A percentile compares a stretch with the other conserved stretches of the same genome.
These are phyloP conservation scores for Aspergillus nomiae DNA, from an alignment of 2,329 filamentous ascomycete species.

Conservation along the genomic window DNA sequence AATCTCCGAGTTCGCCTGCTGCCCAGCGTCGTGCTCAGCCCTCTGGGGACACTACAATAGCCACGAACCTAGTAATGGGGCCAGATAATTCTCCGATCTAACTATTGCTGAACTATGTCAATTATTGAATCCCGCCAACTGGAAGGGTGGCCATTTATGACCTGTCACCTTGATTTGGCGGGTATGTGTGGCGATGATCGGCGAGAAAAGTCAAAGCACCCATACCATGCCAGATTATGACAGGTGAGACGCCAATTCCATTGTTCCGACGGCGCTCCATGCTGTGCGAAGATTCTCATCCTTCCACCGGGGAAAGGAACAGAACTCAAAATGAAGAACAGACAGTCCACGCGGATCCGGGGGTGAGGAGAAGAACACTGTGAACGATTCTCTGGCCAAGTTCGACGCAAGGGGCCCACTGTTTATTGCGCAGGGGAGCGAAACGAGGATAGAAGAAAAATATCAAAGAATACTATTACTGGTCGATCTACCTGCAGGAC, in stretches of 20 bases:
- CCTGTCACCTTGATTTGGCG: conserved; percentile 5
- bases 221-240: conserved; percentile 10
- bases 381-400: not conserved
- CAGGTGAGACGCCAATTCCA: conserved; percentile 17
- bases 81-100: not conserved
- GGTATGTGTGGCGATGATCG: conserved; percentile 10
- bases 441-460: conserved; percentile 12
- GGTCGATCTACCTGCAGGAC: conserved; percentile 1
- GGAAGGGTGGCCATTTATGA: conserved; percentile 6
- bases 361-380: conserved; percentile 7
- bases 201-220: conserved; percentile 6
- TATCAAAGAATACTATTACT: conserved; percentile 3
- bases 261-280: not conserved
- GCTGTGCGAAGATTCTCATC: not conserved
- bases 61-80: not conserved
- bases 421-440: conserved; percentile 17
- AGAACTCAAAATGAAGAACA: not conserved
- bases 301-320: not conserved
- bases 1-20: not conserved
- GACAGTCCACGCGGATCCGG: not conserved
- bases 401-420: conserved; percentile 19
- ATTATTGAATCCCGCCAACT: conserved; percentile 6
- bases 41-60: not conserved
- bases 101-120: conserved; percentile 9
- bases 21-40: not conserved